Evolutionary conservation across 2,329 filamentous ascomycete genomes (phyloP), one percentile per base, ranked within the genome.

Genomic region (Alternaria incomplexa): DNA sequence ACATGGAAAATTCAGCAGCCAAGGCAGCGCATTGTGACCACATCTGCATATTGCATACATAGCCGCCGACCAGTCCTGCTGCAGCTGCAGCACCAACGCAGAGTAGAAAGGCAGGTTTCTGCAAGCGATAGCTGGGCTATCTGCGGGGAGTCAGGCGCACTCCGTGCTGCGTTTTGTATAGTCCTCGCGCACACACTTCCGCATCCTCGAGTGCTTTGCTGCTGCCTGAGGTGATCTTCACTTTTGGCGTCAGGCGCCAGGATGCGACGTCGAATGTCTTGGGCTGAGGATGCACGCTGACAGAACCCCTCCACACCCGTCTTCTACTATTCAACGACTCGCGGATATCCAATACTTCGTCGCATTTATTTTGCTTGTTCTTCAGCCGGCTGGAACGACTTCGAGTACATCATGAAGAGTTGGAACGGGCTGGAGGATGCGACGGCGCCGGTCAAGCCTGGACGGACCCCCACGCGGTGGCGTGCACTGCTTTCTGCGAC

Each of bases 1-100:
- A 61, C 62, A 52, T 48, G 50, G 47, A 55, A 51, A 50, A 44
- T 56, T 55, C 62, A 64, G 64, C 48, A 58, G 36, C 25, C 51
- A 51, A 59, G 65, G 63, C 66, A 68, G 56, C 67, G 59, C 69
- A 71, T 65, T 72, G 71, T 73, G 71, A 73, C 59, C 25, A 59
- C 46, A 26, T 56, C 61, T 65, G 70, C 70, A 72, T 69, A 32
- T 30, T 61, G 65, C 70, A 62, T 72, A 71, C 66, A 62, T 73
- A 73, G 62, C 68, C 71, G 71, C 71, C 55, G 64, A 62, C 58
- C 63, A 50, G 47, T 61, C 45, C 47, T 63, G 40, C 47, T 60
- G 54, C 55, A 59, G 65, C 65, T 73, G 70, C 70, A 72, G 63
- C 52, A 43, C 32, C 47, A 48, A 47, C 48, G 52, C 63, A 60